These are phyloP conservation scores for Lodderomyces beijingensis DNA, from an alignment of 1,139 yeast genomes.

Conservation along the genomic window DNA sequence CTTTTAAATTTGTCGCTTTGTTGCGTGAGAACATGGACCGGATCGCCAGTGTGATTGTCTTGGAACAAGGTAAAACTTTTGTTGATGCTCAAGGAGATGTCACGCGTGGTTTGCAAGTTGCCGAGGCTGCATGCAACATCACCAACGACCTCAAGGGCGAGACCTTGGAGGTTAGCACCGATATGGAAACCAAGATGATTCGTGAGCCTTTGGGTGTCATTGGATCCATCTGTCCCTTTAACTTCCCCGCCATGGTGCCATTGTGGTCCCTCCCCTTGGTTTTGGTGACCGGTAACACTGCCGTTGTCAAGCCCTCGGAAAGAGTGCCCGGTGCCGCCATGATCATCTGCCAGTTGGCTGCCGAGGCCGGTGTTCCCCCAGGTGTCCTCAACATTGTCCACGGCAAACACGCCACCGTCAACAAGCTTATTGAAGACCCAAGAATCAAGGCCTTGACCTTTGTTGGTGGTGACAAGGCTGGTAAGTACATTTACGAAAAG, in stretches of 20 bases:
- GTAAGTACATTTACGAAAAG: slow-evolving; percentile 64
- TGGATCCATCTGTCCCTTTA: slow-evolving; percentile 71
- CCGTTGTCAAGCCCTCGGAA: slow-evolving; percentile 75
- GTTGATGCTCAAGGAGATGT: slow-evolving; percentile 79
- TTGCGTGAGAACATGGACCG: slow-evolving; percentile 68
- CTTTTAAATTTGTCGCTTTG: slow-evolving; percentile 66
- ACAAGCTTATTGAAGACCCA: slow-evolving; percentile 69
- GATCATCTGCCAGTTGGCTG: slow-evolving; percentile 69
- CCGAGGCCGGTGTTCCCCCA: slow-evolving; percentile 74
- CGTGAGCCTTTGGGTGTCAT: slow-evolving; percentile 63
- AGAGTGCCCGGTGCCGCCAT: slow-evolving; percentile 78
- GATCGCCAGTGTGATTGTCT: slow-evolving; percentile 65
- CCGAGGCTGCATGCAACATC: slow-evolving; percentile 63
- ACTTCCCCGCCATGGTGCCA: slow-evolving; percentile 86
- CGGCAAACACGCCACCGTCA: slow-evolving; percentile 74
- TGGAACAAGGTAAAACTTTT: slow-evolving; percentile 80
- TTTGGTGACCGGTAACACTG: slow-evolving; percentile 75
- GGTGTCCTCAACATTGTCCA: slow-evolving; percentile 75
- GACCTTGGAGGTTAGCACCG: slow-evolving; percentile 63
- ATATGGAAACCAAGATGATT: slow-evolving; percentile 78
- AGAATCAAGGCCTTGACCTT: slow-evolving; percentile 75
- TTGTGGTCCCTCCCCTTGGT: slow-evolving; percentile 77
- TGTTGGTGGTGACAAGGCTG: slow-evolving; percentile 77
- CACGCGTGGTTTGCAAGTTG: slow-evolving; percentile 76
- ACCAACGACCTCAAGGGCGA: slow-evolving; percentile 65